A percentile compares a stretch with the other conserved stretches of the same genome.
Evolutionary conservation across 768 basidiomycete species (phyloP).

Genomic region (Suillus ampliporus): DNA sequence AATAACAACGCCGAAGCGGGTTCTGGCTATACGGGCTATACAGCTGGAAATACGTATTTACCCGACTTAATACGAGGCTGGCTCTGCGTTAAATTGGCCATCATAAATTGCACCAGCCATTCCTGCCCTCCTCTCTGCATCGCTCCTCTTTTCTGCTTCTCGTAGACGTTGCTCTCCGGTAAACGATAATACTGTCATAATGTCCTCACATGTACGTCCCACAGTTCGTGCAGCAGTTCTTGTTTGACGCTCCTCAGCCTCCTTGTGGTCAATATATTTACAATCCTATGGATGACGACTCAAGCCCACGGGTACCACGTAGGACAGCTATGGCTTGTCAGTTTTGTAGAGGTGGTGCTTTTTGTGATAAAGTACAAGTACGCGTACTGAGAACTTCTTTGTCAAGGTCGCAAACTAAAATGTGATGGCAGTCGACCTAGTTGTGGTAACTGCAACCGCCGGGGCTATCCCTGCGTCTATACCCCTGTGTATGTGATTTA

Average conservation of each 20-base stretch:
- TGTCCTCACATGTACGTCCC: slow-evolving; percentile 30
- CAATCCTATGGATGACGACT: slow-evolving; percentile 26
- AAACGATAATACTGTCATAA: slow-evolving; percentile 18
- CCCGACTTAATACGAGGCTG: slow-evolving; percentile 33
- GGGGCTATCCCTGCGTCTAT: slow-evolving; percentile 64
- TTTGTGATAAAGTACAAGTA: background rate
- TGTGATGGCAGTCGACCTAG: slow-evolving; percentile 70
- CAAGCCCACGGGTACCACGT: slow-evolving; percentile 38
- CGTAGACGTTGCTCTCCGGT: slow-evolving; percentile 1
- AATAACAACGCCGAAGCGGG: slow-evolving; percentile 35
- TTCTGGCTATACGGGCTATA: slow-evolving; percentile 37
- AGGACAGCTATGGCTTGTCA: slow-evolving; percentile 75
- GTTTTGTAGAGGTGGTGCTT: slow-evolving; percentile 65
- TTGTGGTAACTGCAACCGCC: slow-evolving; percentile 69
- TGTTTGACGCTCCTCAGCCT: slow-evolving; percentile 5
- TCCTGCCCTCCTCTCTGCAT: slow-evolving; percentile 13
- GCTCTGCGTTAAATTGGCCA: slow-evolving; percentile 25
- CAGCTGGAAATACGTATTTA: slow-evolving; percentile 41
- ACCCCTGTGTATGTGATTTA: slow-evolving; percentile 63
- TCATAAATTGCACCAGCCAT: slow-evolving; percentile 36
- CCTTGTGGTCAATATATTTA: slow-evolving; percentile 22
- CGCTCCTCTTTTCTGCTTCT: slow-evolving; percentile 19
- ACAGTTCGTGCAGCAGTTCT: background rate
- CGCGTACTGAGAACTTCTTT: slow-evolving; percentile 7
- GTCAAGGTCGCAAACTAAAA: slow-evolving; percentile 69